These are phyloP conservation scores for Trichoderma sp. DNA, from an alignment of 2,329 filamentous ascomycete genomes.

Conservation along the genomic window DNA sequence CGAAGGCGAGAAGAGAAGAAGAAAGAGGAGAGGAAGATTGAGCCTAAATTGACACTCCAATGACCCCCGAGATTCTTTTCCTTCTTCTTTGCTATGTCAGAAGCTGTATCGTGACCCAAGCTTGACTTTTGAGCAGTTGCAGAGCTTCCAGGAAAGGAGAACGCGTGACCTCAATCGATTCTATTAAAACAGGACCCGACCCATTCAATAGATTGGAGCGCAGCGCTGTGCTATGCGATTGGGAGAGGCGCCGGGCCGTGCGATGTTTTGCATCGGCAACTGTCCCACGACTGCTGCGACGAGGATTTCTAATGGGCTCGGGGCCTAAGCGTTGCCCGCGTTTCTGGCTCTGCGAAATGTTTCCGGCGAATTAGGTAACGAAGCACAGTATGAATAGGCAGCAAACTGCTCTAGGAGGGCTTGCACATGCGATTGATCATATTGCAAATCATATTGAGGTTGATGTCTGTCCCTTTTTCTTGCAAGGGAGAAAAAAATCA, in stretches of 20 bases:
- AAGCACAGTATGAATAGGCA: slow-evolving; percentile 3
- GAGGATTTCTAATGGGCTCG: slow-evolving; percentile 12
- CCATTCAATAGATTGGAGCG: slow-evolving; percentile 21
- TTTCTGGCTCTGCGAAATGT: not conserved
- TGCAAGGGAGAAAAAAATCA: not conserved
- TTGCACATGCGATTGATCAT: not conserved
- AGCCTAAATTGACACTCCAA: not conserved
- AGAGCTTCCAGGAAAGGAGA: slow-evolving; percentile 18
- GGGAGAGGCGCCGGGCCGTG: slow-evolving; percentile 1
- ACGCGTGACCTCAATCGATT: slow-evolving; percentile 24
- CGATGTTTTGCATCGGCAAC: slow-evolving; percentile 15
- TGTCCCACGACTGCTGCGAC: slow-evolving; percentile 5
- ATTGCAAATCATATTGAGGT: not conserved
- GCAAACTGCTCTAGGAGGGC: not conserved
- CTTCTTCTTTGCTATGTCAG: not conserved
- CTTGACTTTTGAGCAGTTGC: not conserved
- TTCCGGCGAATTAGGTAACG: slow-evolving; percentile 1
- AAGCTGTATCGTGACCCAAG: slow-evolving; percentile 14
- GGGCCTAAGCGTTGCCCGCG: not conserved
- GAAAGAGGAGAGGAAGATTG: not conserved
- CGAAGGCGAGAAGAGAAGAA: not conserved
- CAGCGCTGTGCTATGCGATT: not conserved
- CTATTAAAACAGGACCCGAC: slow-evolving; percentile 1
- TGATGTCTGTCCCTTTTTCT: not conserved
- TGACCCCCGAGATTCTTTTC: not conserved